Evolutionary conservation across 1,139 yeast species (phyloP).

Genomic region (Yarrowia galli): DNA sequence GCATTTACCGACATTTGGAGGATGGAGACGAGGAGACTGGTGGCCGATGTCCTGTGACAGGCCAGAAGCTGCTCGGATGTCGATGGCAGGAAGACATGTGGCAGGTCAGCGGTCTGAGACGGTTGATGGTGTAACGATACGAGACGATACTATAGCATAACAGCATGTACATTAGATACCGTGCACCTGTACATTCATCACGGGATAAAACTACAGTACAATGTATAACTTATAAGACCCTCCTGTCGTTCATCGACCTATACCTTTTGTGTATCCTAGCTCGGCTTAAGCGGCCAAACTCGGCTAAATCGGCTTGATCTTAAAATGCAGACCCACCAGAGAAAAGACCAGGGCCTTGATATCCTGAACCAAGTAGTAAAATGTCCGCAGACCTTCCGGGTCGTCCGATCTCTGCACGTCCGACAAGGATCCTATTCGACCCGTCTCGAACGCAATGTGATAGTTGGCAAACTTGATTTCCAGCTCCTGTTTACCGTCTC

Average conservation of each 20-base stretch:
- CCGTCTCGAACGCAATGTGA: conserved; percentile 53
- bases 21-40: conserved; percentile 57
- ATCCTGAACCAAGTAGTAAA: conserved; percentile 57
- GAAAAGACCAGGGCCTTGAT: conserved; percentile 57
- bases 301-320: conserved; percentile 44
- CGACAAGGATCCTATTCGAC: conserved; percentile 54
- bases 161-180: too few species aligned
- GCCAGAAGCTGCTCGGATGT: conserved; percentile 75
- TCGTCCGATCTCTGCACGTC: conserved; percentile 55
- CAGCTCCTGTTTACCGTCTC: conserved; percentile 57
- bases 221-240: conserved; percentile 25
- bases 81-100: conserved; percentile 67
- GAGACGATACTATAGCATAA: neutral
- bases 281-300: too few species aligned
- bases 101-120: conserved; percentile 77
- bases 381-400: conserved; percentile 56
- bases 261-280: neutral
- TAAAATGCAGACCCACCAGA: conserved; percentile 56
- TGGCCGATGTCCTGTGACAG: conserved; percentile 88
- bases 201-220: conserved; percentile 9
- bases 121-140: conserved; percentile 63
- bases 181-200: neutral
- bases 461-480: conserved; percentile 54
- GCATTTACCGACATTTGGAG: conserved; percentile 73
- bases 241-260: conserved; percentile 2